A percentile compares a stretch with the other conserved stretches of the same genome.
phyloP scores from a whole-genome alignment of 306 rosid genomes.

The Hippophae tibetana region DNA sequence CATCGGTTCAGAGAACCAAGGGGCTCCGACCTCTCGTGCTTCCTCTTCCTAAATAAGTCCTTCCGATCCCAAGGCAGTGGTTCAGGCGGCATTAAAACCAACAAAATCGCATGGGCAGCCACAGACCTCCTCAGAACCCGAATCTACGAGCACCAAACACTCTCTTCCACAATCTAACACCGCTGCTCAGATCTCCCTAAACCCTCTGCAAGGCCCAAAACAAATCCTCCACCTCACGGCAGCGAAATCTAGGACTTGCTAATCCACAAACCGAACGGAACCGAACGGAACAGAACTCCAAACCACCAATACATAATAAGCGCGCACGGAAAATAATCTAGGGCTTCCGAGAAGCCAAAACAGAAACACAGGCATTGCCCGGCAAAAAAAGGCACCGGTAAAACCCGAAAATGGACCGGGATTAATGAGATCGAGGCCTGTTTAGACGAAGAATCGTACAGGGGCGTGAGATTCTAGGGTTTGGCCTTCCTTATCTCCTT shows the following conservation, averaged over 20 bases:
- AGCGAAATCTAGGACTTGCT: neutral
- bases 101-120: constrained; percentile 77
- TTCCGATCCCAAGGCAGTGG: constrained; percentile 97
- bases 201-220: neutral
- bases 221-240: neutral
- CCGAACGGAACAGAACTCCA: constrained; percentile 1
- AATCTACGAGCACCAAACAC: neutral
- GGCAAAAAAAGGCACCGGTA: no score
- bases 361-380: neutral
- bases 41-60: constrained; percentile 96
- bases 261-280: neutral
- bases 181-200: neutral
- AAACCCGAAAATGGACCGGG: no score
- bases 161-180: neutral
- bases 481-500: constrained; percentile 18
- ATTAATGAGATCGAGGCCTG: constrained; percentile 27
- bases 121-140: constrained; percentile 5
- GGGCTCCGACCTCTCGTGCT: constrained; percentile 90
- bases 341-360: constrained; percentile 18
- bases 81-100: constrained; percentile 98
- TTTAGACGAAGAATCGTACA: constrained; percentile 4
- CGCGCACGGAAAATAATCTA: constrained; percentile 15
- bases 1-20: constrained; percentile 70
- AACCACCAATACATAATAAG: constrained; percentile 7
- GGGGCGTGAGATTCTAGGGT: constrained; percentile 17